Conservation (phyloP, 2,329 filamentous ascomycete species). For the Nemania serpens region DNA sequence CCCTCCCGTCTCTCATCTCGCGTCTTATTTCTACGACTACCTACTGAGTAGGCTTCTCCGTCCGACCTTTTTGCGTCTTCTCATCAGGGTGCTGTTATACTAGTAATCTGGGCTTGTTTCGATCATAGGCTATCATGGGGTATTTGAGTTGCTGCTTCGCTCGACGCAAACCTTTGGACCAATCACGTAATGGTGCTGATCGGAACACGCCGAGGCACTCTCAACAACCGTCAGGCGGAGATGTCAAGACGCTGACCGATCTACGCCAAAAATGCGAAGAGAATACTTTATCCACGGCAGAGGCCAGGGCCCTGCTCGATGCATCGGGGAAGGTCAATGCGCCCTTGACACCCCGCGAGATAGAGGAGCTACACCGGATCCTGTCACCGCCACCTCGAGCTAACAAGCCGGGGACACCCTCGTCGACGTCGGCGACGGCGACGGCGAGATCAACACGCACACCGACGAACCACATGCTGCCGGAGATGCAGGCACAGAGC, state of each 20-base stretch:
- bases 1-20: conserved; percentile 1
- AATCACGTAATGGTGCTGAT: neutral
- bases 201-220: neutral
- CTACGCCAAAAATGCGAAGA: conserved; percentile 26
- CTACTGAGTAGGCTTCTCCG: neutral
- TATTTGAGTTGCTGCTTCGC: conserved; percentile 20
- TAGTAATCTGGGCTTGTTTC: neutral
- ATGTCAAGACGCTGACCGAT: conserved; percentile 20
- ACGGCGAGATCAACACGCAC: conserved; percentile 19
- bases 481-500: conserved; percentile 22
- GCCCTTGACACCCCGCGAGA: conserved; percentile 25
- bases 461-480: conserved; percentile 29
- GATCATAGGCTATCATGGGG: conserved; percentile 8
- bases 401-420: conserved; percentile 12
- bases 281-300: conserved; percentile 22
- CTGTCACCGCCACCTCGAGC: conserved; percentile 17
- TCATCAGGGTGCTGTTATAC: neutral
- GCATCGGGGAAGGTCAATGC: conserved; percentile 21
- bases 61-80: too few relatives aligned
- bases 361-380: conserved; percentile 27
- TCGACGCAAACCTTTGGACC: conserved; percentile 12
- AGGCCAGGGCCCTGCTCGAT: conserved; percentile 25
- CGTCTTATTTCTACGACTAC: conserved; percentile 3
- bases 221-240: conserved; percentile 1
- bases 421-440: neutral